Evolutionary conservation across 768 basidiomycete genomes (phyloP).

Genomic region (Leccinum incarnatum): DNA sequence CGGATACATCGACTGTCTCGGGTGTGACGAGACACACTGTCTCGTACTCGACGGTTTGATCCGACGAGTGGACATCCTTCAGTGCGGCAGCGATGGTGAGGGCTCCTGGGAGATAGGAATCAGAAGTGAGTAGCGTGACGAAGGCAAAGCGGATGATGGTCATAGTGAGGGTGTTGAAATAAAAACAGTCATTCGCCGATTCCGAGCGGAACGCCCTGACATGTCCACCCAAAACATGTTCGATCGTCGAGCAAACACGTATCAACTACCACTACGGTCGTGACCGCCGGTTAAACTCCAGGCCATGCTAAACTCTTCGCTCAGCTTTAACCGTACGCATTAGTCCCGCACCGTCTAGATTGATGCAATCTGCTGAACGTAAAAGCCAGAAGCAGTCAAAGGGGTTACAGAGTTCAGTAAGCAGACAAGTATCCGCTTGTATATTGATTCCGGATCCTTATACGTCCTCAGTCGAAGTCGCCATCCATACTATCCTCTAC

Average conservation of each 20-base stretch:
- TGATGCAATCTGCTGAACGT: slow-evolving; percentile 10
- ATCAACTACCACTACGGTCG: slow-evolving; percentile 9
- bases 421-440: slow-evolving; percentile 19
- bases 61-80: slow-evolving; percentile 64
- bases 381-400: slow-evolving; percentile 51
- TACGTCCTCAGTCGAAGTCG: slow-evolving; percentile 74
- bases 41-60: slow-evolving; percentile 53
- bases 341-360: background rate
- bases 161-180: slow-evolving; percentile 41
- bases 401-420: slow-evolving; percentile 73
- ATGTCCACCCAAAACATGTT: background rate
- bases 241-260: slow-evolving; percentile 10
- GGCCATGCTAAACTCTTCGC: slow-evolving; percentile 26
- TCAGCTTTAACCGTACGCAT: slow-evolving; percentile 40
- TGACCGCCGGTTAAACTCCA: background rate
- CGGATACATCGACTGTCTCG: slow-evolving; percentile 81
- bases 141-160: slow-evolving; percentile 69
- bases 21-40: slow-evolving; percentile 94
- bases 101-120: slow-evolving; percentile 90
- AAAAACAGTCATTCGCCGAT: background rate
- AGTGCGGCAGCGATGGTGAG: slow-evolving; percentile 85
- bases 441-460: slow-evolving; percentile 3
- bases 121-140: slow-evolving; percentile 89
- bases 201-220: too few species aligned
- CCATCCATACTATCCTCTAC: slow-evolving; percentile 89